A percentile compares a stretch with the other conserved stretches of the same genome.
Evolutionary conservation across 2,329 filamentous ascomycete genomes (phyloP).

Genomic region (Colletotrichum higginsianum): DNA sequence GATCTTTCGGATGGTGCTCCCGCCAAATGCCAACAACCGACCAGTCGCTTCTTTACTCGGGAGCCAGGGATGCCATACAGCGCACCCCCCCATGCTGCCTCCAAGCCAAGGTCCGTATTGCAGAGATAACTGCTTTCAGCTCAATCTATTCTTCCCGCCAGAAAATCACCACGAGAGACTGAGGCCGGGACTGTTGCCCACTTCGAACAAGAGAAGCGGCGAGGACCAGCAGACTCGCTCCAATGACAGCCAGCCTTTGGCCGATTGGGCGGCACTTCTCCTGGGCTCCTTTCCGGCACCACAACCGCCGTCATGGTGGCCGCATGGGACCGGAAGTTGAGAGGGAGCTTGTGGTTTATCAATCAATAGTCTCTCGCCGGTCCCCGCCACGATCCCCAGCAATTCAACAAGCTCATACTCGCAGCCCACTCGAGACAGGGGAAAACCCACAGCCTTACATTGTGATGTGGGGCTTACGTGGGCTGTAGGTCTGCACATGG

Average conservation of each 20-base stretch:
- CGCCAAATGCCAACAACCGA: not conserved
- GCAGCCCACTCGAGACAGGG: not conserved
- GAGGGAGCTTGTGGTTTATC: conserved; percentile 3
- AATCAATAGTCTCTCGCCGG: not conserved
- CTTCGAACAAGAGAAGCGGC: not conserved
- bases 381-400: not conserved
- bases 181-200: too few relatives aligned
- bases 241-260: too few relatives aligned
- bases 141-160: not conserved
- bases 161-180: too few relatives aligned
- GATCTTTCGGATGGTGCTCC: not conserved
- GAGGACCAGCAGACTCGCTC: not conserved
- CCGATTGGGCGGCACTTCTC: not conserved
- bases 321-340: not conserved
- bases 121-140: not conserved
- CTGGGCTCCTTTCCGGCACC: not conserved
- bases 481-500: too few relatives aligned
- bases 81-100: conserved; percentile 1
- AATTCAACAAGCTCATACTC: not conserved
- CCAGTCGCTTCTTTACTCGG: not conserved
- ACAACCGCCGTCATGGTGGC: too few relatives aligned
- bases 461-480: conserved; percentile 3
- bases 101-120: not conserved
- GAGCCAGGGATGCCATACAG: not conserved
- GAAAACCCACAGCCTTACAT: not conserved